Conservation (phyloP, 495 filamentous ascomycete genomes). For the Talaromyces trachyspermus region DNA sequence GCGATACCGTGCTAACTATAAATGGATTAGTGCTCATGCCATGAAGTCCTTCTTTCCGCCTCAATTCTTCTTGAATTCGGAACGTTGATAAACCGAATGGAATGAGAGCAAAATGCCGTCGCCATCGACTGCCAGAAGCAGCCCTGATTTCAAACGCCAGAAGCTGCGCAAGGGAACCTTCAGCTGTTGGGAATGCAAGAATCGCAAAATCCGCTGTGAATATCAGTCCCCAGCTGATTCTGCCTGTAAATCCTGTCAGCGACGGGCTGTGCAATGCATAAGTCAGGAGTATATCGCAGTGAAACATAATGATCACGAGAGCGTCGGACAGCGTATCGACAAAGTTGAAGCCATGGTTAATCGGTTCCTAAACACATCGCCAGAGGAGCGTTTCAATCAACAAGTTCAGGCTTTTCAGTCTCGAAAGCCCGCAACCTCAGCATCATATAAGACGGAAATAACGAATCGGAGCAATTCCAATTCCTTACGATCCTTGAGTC, state of each 20-base stretch:
- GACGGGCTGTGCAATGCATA: conserved; percentile 14
- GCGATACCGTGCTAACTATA: no score
- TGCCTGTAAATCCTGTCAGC: conserved; percentile 32
- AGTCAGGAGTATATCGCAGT: conserved; percentile 17
- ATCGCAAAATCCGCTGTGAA: conserved; percentile 28
- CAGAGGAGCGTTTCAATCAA: background rate
- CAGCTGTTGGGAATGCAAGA: conserved; percentile 35
- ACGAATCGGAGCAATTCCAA: background rate
- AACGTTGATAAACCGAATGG: no score
- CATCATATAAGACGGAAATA: background rate
- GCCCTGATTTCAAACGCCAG: conserved; percentile 12
- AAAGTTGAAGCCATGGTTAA: conserved; percentile 17
- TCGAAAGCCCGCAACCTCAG: no score
- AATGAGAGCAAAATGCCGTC: background rate
- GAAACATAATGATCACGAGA: background rate
- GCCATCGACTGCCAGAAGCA: background rate
- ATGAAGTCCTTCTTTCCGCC: no score
- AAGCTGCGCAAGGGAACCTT: conserved; percentile 30
- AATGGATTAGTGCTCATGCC: no score
- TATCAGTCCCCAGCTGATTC: conserved; percentile 18
- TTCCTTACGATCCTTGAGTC: background rate
- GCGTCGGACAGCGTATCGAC: conserved; percentile 12
- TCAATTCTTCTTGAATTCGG: no score
- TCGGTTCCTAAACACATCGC: conserved; percentile 8
- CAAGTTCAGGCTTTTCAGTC: background rate